phyloP scores from a whole-genome alignment of 129 eudicot species.

The Artemisia argyi region DNA sequence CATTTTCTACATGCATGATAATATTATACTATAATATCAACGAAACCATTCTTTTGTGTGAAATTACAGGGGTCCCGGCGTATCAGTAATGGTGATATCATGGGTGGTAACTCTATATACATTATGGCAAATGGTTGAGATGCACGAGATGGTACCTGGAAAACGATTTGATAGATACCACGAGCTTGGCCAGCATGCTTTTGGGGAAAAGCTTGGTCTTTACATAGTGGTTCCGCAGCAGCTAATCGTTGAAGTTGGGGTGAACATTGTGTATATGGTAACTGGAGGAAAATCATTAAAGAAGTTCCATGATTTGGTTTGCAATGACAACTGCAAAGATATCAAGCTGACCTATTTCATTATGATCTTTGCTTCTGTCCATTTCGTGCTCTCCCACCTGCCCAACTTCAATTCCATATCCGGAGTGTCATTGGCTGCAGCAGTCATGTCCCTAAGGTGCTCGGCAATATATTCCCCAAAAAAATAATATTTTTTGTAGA shows the following conservation, averaged over 20 bases:
- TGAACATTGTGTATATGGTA: conserved; percentile 37
- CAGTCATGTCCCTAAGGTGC: conserved; percentile 40
- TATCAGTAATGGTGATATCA: conserved; percentile 35
- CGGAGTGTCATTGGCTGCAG: conserved; percentile 35
- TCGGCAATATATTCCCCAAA: not conserved
- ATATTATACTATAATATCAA: not conserved
- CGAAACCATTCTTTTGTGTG: not conserved
- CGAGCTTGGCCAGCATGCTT: conserved; percentile 45
- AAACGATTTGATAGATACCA: conserved; percentile 45
- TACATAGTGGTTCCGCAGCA: conserved; percentile 41
- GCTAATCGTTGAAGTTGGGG: conserved; percentile 37
- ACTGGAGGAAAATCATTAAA: conserved; percentile 34
- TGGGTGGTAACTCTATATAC: conserved; percentile 37
- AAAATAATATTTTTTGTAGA: no score
- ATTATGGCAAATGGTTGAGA: conserved; percentile 43
- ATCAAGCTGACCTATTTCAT: conserved; percentile 42
- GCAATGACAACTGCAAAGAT: conserved; percentile 29
- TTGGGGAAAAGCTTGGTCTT: conserved; percentile 39
- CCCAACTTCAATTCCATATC: conserved; percentile 37
- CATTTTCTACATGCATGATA: not conserved
- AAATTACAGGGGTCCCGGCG: conserved; percentile 37
- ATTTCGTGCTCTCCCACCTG: conserved; percentile 39
- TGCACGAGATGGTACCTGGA: conserved; percentile 41
- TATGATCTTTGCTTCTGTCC: conserved; percentile 45
- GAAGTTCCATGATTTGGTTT: conserved; percentile 25